These are phyloP conservation scores for Selaginella moellendorffii DNA, from an alignment of 75 land plant genomes.

Conservation along the genomic window DNA sequence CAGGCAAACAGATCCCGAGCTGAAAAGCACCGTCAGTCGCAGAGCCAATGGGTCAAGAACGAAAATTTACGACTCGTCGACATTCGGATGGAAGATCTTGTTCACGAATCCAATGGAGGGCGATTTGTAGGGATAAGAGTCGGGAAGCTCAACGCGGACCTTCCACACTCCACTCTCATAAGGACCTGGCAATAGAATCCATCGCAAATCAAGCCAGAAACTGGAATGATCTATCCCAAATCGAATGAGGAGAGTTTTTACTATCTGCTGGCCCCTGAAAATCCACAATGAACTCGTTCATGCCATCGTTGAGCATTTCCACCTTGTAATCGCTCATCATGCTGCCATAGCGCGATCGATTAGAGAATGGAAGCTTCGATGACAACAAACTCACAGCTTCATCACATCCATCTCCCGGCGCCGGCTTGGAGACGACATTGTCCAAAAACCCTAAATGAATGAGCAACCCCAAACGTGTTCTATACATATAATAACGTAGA, in stretches of 20 bases:
- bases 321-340: constrained; percentile 93
- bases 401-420: constrained; percentile 84
- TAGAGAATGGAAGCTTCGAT: not conserved
- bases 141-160: constrained; percentile 79
- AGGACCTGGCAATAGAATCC: constrained; percentile 43
- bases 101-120: constrained; percentile 90
- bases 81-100: constrained; percentile 87
- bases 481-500: too few species aligned
- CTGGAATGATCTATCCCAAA: too few species aligned
- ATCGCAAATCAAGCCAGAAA: too few species aligned
- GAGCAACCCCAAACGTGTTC: too few species aligned
- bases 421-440: constrained; percentile 78
- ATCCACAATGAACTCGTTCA: constrained; percentile 70
- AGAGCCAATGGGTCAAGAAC: not conserved
- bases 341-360: constrained; percentile 21
- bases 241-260: constrained; percentile 16
- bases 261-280: constrained; percentile 82
- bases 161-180: constrained; percentile 91
- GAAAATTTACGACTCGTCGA: constrained; percentile 65
- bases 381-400: constrained; percentile 47
- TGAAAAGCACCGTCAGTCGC: constrained; percentile 10
- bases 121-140: constrained; percentile 91
- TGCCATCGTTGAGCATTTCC: constrained; percentile 83
- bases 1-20: constrained; percentile 70
- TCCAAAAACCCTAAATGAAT: not conserved